Evolutionary conservation across 805 yeast species (phyloP), one percentile per base, ranked within the genome.

Genomic region (Teunomyces kruisii): DNA sequence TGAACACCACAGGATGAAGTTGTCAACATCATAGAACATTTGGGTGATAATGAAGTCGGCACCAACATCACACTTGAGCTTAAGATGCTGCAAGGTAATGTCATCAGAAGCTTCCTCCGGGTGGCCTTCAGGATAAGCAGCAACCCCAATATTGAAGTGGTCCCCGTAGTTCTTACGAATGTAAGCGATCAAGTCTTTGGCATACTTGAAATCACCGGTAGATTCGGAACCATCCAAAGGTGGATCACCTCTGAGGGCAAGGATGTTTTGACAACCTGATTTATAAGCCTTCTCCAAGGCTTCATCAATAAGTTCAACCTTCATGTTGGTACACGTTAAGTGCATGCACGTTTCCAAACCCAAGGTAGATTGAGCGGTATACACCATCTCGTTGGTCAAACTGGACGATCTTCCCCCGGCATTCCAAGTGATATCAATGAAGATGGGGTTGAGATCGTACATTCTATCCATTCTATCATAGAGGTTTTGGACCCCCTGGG

Each of bases 281-380:
- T 81, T 79, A 60, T 84, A 88, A 0, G 98, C 99, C 48, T 82
- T 82, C 47, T 81, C 76, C 53, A 92, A 75, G 4, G 99, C 98
- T 47, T 81, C 78, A 59, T 91, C 97, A 51, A 94, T 86, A 51
- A 84, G 72, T 32, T 78, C 80, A 24, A 82, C 73, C 24, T 90
- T 81, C 99, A 94, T 94, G 58, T 91, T 92, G 13, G 97, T 90
- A 61, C 99, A 94, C 2, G 99, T 94, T 67, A 94, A 75, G 65
- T 94, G 99, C 97, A 94, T 91, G 64, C 98, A 94, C 0, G 98
- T 92, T 59, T 92, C 98, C 49, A 92, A 72, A 7, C 97, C 97
- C 44, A 91, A 73, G 2, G 89, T 91, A 2, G 91, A 83, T 55
- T 91, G 96, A 0, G 97, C 81, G 2, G 96, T 89, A 54, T 89